phyloP scores from a whole-genome alignment of 495 filamentous ascomycete species.

The Talaromyces thailandensis region DNA sequence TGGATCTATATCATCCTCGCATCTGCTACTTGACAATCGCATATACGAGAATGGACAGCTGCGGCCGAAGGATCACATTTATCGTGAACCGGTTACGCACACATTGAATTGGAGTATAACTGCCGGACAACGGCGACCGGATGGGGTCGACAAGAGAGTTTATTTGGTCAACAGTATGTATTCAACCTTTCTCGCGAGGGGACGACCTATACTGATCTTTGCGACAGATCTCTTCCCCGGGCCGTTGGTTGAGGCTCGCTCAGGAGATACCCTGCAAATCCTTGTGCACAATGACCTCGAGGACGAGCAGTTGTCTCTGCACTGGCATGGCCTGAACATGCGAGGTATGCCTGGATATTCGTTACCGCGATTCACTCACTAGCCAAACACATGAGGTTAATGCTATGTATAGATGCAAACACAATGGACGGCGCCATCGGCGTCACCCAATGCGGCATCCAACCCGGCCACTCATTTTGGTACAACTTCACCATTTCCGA shows the following conservation, averaged over 20 bases:
- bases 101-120: slow-evolving; percentile 27
- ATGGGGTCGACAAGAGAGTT: slow-evolving; percentile 32
- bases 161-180: slow-evolving; percentile 28
- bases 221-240: slow-evolving; percentile 26
- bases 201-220: neutral
- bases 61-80: slow-evolving; percentile 30
- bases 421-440: slow-evolving; percentile 65
- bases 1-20: neutral
- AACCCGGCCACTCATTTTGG: slow-evolving; percentile 54
- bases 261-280: slow-evolving; percentile 61
- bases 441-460: slow-evolving; percentile 58
- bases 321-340: slow-evolving; percentile 76
- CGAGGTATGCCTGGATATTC: no score
- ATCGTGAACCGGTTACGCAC: slow-evolving; percentile 21
- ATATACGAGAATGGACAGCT: slow-evolving; percentile 17
- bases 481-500: slow-evolving; percentile 70
- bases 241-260: slow-evolving; percentile 29
- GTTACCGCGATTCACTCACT: no score
- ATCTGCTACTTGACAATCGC: neutral
- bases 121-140: slow-evolving; percentile 22
- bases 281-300: slow-evolving; percentile 60
- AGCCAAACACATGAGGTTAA: no score
- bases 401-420: slow-evolving; percentile 24
- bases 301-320: slow-evolving; percentile 58
- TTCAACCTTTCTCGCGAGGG: neutral